Conservation (phyloP, 768 basidiomycete genomes). For the Boletus subcaerulescens region DNA sequence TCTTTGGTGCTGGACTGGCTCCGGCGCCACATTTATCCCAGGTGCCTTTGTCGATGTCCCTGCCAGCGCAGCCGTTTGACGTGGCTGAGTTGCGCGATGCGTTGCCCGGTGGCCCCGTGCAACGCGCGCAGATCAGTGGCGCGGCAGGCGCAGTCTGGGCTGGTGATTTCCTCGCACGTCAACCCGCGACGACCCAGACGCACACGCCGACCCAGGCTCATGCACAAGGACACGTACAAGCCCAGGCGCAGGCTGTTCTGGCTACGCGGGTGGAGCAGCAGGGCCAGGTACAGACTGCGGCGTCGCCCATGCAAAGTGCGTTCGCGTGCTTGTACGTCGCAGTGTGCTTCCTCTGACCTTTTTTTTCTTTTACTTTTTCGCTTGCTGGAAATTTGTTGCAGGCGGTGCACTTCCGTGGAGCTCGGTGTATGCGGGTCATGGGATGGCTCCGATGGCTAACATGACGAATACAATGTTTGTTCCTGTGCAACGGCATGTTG, state of each 20-base stretch:
- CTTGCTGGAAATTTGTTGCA: conserved; percentile 12
- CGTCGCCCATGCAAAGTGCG: conserved; percentile 17
- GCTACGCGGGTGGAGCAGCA: conserved; percentile 13
- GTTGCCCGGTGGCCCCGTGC: conserved; percentile 16
- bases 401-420: conserved; percentile 41
- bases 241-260: conserved; percentile 1
- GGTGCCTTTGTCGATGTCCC: conserved; percentile 20
- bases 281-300: conserved; percentile 4
- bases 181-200: conserved; percentile 19
- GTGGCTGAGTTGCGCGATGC: conserved; percentile 40
- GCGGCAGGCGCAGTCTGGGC: conserved; percentile 48
- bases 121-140: conserved; percentile 19
- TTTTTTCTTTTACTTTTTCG: background rate
- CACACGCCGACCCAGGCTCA: background rate
- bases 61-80: conserved; percentile 49
- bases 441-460: conserved; percentile 39
- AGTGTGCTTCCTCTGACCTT: conserved; percentile 7
- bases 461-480: conserved; percentile 19
- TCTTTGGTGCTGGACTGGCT: conserved; percentile 46
- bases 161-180: conserved; percentile 49
- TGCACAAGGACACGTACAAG: conserved; percentile 9
- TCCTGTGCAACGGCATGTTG: conserved; percentile 22
- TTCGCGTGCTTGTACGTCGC: background rate
- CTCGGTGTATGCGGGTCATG: conserved; percentile 34
- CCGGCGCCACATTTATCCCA: conserved; percentile 28